Conservation (phyloP, 345 rosid genomes). For the Arabidopsis suecica region DNA sequence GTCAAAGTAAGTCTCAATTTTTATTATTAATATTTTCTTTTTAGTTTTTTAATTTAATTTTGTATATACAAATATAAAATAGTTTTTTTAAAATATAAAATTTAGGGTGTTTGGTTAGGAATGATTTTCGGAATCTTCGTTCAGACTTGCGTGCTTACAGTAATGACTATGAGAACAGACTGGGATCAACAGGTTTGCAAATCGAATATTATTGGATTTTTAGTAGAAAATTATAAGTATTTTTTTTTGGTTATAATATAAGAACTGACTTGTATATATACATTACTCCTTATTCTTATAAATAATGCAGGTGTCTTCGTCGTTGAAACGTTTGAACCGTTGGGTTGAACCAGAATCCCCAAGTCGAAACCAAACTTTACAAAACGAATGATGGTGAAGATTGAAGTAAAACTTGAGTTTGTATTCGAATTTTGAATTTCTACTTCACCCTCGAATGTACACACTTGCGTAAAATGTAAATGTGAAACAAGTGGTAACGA, state of each 20-base stretch:
- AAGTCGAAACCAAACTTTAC: slow-evolving; percentile 1
- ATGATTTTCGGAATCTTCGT: slow-evolving; percentile 70
- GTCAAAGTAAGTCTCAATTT: slow-evolving; percentile 59
- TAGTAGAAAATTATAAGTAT: not conserved
- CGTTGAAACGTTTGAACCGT: slow-evolving; percentile 23
- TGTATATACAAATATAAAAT: not conserved
- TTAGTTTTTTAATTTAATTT: not conserved
- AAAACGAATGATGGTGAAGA: slow-evolving; percentile 6
- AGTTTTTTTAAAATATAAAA: not conserved
- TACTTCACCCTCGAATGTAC: not conserved
- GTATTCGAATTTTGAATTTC: not conserved
- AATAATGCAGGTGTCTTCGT: slow-evolving; percentile 12
- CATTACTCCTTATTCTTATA: not conserved
- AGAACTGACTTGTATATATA: not conserved
- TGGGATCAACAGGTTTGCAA: slow-evolving; percentile 45
- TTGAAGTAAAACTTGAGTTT: slow-evolving; percentile 6
- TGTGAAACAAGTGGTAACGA: not conserved
- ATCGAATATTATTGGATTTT: not conserved
- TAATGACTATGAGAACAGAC: slow-evolving; percentile 44
- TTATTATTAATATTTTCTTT: not conserved
- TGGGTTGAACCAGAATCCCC: slow-evolving; percentile 37
- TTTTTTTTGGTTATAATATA: not conserved
- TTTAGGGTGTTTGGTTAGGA: slow-evolving; percentile 81
- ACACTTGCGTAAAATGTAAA: not conserved
- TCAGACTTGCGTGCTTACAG: slow-evolving; percentile 44